Percentiles rank a stretch among this genome's conserved stretches.
phyloP scores from a whole-genome alignment of 805 yeast genomes.

The Cyberlindnera mycetangii region DNA sequence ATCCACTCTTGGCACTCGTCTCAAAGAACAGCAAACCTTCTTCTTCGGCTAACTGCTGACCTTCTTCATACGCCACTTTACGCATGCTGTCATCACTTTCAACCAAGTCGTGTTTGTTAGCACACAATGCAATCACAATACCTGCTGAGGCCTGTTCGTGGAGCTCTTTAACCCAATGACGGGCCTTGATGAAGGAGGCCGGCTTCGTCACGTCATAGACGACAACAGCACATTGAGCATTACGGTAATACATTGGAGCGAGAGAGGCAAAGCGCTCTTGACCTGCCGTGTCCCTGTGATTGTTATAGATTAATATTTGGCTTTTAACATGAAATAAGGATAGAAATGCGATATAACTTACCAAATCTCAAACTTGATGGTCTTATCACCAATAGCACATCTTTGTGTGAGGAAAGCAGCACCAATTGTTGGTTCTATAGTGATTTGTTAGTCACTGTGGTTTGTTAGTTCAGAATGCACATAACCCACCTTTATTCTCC shows the following conservation, averaged over 20 bases:
- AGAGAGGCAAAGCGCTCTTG: slow-evolving; percentile 94
- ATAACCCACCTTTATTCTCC: slow-evolving; percentile 67
- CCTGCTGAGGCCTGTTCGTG: slow-evolving; percentile 94
- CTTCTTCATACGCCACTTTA: slow-evolving; percentile 84
- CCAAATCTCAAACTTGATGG: slow-evolving; percentile 92
- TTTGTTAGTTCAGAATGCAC: neutral
- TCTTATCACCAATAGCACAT: slow-evolving; percentile 79
- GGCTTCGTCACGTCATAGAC: slow-evolving; percentile 96
- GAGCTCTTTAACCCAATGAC: slow-evolving; percentile 96
- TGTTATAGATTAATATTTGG: slow-evolving; percentile 4
- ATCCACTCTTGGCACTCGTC: slow-evolving; percentile 89
- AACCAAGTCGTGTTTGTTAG: slow-evolving; percentile 83
- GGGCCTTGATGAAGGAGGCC: slow-evolving; percentile 90
- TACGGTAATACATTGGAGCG: slow-evolving; percentile 96
- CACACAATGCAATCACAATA: slow-evolving; percentile 89
- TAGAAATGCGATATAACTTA: slow-evolving; percentile 15
- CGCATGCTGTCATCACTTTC: slow-evolving; percentile 56
- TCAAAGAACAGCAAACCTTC: slow-evolving; percentile 90
- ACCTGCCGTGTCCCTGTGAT: slow-evolving; percentile 82
- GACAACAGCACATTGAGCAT: slow-evolving; percentile 95
- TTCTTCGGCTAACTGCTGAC: slow-evolving; percentile 82
- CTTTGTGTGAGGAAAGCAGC: slow-evolving; percentile 96
- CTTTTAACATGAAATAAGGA: neutral
- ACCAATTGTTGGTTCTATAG: slow-evolving; percentile 87
- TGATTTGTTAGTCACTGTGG: neutral